Base-by-base conservation (phyloP, 768 basidiomycete genomes). In the Amanita pseudoporphyria region DNA sequence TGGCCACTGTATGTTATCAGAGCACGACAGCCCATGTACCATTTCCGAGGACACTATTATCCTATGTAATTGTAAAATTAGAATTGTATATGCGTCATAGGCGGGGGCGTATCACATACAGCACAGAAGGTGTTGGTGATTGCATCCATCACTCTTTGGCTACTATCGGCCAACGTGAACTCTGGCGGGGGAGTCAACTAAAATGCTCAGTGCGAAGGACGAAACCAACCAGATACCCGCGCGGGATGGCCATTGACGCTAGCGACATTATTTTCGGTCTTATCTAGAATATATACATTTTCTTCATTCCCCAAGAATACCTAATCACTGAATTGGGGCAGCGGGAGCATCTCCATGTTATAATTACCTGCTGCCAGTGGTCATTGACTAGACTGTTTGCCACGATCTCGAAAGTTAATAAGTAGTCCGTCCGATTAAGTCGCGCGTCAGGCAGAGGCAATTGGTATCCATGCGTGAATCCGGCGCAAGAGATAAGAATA, bases 91-190 rank as follows among this genome's bases (percentile, higher is more conserved):
- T 28, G 26, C 26, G 26, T 28, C 35, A 13, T 32, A 43, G 52
- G 32, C 36, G 30, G 35, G 53, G 10, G 45, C 47, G 19, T n/a
- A n/a, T 42, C 5, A 51, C 81, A 60, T 56, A 84, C 84, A 2
- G 89, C 87, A 62, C 87, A 92, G 66, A 92, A 92, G 0, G 82
- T 66, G 61, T 94, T 92, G 9, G 86, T 87, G 45, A 78, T 55
- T 28, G 82, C 73, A 58, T 91, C 81, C 82, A 93, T 84, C 0
- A 86, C 58, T 16, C 82, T 74, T 52, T 78, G 80, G 2, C 57
- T 57, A 59, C 82, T 81, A 21, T 21, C 21, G 7, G 41, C 13
- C 41, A 42, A 21, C 13, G 13, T 42, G 14, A 21, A 42, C 26
- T 42, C 41, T 42, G 10, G 26, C 7, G 26, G 3, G 26, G 7